A percentile compares a stretch with the other conserved stretches of the same genome.
Conservation (phyloP, 2,329 filamentous ascomycete genomes). For the Ascochyta viciae-villosae region DNA sequence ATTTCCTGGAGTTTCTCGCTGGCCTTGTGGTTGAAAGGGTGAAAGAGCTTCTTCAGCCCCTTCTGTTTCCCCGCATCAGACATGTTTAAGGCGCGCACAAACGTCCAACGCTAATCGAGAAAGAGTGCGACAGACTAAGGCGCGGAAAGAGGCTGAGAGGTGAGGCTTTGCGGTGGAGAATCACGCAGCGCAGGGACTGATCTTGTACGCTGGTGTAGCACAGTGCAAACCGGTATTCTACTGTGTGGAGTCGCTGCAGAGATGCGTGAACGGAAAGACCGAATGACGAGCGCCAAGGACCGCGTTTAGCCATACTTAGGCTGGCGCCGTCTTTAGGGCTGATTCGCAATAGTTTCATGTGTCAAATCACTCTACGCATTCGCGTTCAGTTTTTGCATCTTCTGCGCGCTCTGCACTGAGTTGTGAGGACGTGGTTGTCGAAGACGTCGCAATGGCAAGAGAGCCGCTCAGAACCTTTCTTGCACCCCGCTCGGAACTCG, state of each 20-base stretch:
- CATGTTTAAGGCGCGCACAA: slow-evolving; percentile 29
- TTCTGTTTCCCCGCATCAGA: slow-evolving; percentile 33
- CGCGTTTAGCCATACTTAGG: slow-evolving; percentile 10
- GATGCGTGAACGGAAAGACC: slow-evolving; percentile 14
- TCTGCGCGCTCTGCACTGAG: not conserved
- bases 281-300: slow-evolving; percentile 22
- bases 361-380: not conserved
- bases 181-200: slow-evolving; percentile 19
- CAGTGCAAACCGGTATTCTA: slow-evolving; percentile 36
- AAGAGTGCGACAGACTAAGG: slow-evolving; percentile 19
- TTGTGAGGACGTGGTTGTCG: not conserved
- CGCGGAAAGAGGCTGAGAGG: slow-evolving; percentile 27
- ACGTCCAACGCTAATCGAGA: slow-evolving; percentile 11
- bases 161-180: slow-evolving; percentile 27
- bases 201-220: slow-evolving; percentile 30
- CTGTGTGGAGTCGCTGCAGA: slow-evolving; percentile 11
- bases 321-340: slow-evolving; percentile 5
- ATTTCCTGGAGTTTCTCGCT: slow-evolving; percentile 42
- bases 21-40: slow-evolving; percentile 45
- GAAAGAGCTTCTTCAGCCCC: slow-evolving; percentile 47
- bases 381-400: not conserved
- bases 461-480: not conserved
- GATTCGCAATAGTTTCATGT: slow-evolving; percentile 1
- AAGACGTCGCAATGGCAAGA: not conserved
- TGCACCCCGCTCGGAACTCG: not conserved